These are phyloP conservation scores for Leccinum holopus DNA, from an alignment of 1,284 basidiomycete species.

Conservation along the genomic window DNA sequence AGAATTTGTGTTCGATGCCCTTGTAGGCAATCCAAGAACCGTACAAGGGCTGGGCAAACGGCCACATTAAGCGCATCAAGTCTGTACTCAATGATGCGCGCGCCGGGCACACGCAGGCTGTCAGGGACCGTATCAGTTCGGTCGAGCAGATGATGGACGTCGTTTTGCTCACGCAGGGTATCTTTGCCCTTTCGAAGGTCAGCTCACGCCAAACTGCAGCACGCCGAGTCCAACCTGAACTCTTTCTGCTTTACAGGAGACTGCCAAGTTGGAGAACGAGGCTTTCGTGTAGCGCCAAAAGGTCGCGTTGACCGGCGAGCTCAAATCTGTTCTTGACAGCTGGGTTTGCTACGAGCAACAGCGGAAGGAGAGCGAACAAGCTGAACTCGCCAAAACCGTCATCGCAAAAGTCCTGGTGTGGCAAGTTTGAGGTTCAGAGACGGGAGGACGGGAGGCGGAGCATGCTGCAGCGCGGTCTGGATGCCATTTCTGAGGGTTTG, in stretches of 20 bases:
- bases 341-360: conserved; percentile 99
- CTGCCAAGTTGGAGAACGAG: conserved; percentile 87
- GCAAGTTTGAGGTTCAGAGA: too few relatives aligned
- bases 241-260: conserved; percentile 61
- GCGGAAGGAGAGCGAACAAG: conserved; percentile 95
- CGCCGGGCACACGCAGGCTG: conserved; percentile 88
- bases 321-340: conserved; percentile 94
- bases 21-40: conserved; percentile 58
- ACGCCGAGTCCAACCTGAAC: neutral
- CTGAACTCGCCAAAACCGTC: conserved; percentile 83
- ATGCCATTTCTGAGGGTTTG: too few relatives aligned
- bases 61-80: conserved; percentile 82
- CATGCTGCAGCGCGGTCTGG: too few relatives aligned
- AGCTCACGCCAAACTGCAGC: conserved; percentile 16
- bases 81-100: conserved; percentile 83
- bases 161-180: conserved; percentile 83
- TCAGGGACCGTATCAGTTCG: conserved; percentile 88
- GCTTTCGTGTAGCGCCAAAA: conserved; percentile 92
- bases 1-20: conserved; percentile 2
- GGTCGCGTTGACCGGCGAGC: conserved; percentile 81
- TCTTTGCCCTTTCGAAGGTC: conserved; percentile 93
- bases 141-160: conserved; percentile 96
- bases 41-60: conserved; percentile 92
- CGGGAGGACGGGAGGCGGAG: too few relatives aligned
- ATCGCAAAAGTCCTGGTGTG: conserved; percentile 74